Evolutionary conservation across 2,329 filamentous ascomycete genomes (phyloP).

Genomic region (Coniochaeta ligniaria): DNA sequence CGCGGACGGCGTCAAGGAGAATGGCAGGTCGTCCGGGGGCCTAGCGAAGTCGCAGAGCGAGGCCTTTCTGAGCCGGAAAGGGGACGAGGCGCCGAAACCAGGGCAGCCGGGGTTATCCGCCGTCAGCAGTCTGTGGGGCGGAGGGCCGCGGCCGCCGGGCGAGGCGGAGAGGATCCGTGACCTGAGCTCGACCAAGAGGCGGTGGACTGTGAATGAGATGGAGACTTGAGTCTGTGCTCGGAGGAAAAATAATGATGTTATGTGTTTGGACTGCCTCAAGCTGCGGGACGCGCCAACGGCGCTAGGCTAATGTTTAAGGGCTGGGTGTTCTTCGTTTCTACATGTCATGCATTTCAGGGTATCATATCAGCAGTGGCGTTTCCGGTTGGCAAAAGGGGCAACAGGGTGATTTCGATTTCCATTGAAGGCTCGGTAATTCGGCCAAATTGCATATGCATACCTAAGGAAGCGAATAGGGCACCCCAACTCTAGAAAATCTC

Average conservation of each 20-base stretch:
- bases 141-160: slow-evolving; percentile 30
- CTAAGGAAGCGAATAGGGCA: too few relatives aligned
- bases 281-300: not conserved
- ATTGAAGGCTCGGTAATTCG: not conserved
- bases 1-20: slow-evolving; percentile 4
- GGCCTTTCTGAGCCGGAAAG: slow-evolving; percentile 5
- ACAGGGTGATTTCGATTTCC: not conserved
- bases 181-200: slow-evolving; percentile 37
- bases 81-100: slow-evolving; percentile 24
- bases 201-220: slow-evolving; percentile 48
- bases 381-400: not conserved
- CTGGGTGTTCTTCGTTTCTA: not conserved
- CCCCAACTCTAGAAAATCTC: too few relatives aligned
- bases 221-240: not conserved
- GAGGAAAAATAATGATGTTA: not conserved
- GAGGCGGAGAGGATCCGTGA: slow-evolving; percentile 40
- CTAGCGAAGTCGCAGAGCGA: not conserved
- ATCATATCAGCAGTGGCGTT: not conserved
- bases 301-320: not conserved
- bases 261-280: not conserved
- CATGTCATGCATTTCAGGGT: not conserved
- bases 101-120: slow-evolving; percentile 19
- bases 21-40: not conserved
- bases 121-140: slow-evolving; percentile 36
- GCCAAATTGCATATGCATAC: not conserved